Percentiles rank a stretch among this genome's conserved stretches.
Evolutionary conservation across 495 filamentous ascomycete species (phyloP).

Genomic region (Aspergillus avenaceus): DNA sequence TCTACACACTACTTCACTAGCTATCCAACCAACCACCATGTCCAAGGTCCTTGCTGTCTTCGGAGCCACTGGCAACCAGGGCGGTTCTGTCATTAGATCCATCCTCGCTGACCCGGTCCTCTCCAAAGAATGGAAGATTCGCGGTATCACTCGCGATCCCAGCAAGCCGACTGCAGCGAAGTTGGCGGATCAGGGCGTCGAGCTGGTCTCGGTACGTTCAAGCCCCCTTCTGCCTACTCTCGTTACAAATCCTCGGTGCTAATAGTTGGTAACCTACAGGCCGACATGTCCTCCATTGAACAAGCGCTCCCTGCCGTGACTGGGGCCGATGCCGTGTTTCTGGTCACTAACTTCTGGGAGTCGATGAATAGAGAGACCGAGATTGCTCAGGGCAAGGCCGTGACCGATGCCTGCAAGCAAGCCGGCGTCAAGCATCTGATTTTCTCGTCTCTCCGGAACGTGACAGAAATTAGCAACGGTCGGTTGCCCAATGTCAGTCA

Average conservation of each 20-base stretch:
- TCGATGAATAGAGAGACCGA: constrained; percentile 27
- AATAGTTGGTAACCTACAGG: no score
- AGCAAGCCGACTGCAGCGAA: constrained; percentile 21
- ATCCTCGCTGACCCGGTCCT: constrained; percentile 44
- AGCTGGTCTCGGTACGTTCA: no score
- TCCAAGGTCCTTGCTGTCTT: constrained; percentile 39
- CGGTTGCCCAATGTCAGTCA: constrained; percentile 46
- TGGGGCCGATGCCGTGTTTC: constrained; percentile 32
- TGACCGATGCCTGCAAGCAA: constrained; percentile 43
- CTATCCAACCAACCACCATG: no score
- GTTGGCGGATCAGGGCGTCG: constrained; percentile 16
- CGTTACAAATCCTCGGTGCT: no score
- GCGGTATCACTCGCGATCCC: constrained; percentile 51
- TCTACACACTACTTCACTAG: no score
- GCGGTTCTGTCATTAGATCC: constrained; percentile 47
- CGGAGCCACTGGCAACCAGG: constrained; percentile 41
- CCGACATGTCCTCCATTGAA: constrained; percentile 47
- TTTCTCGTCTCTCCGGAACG: constrained; percentile 22
- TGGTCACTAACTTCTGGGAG: constrained; percentile 25
- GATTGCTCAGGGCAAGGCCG: constrained; percentile 50
- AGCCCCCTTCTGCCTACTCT: no score
- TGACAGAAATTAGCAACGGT: constrained; percentile 29
- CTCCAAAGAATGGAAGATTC: constrained; percentile 41
- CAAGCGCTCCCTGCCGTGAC: constrained; percentile 33
- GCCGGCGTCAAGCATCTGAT: constrained; percentile 27